phyloP scores from a whole-genome alignment of 495 filamentous ascomycete genomes.

The Gamarada debralockiae region DNA sequence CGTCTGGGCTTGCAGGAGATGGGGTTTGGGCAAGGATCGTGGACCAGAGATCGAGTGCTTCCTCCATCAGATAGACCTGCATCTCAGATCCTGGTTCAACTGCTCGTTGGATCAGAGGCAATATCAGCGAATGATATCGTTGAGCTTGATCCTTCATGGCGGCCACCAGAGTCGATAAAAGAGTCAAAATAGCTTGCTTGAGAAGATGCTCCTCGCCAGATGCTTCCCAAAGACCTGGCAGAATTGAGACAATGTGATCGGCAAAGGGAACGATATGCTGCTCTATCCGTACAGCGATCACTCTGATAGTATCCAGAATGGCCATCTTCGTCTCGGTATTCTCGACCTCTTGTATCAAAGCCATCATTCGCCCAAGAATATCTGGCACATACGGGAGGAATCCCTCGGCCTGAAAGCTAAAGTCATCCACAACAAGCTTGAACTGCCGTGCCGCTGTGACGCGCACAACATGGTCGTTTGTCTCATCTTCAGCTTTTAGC shows the following conservation, averaged over 20 bases:
- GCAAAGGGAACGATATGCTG: constrained; percentile 68
- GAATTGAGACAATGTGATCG: constrained; percentile 69
- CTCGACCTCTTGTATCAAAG: constrained; percentile 75
- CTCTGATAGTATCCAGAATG: constrained; percentile 75
- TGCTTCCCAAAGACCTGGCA: constrained; percentile 83
- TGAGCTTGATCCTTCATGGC: constrained; percentile 73
- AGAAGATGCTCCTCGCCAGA: constrained; percentile 79
- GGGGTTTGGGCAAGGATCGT: constrained; percentile 69
- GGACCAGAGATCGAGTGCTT: constrained; percentile 85
- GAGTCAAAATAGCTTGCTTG: constrained; percentile 86
- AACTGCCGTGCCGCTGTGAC: constrained; percentile 87
- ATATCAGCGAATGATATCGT: constrained; percentile 65
- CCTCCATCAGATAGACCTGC: constrained; percentile 82
- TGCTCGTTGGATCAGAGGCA: constrained; percentile 75
- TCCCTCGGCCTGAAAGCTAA: constrained; percentile 64
- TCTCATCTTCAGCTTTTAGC: constrained; percentile 67
- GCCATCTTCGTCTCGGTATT: constrained; percentile 83
- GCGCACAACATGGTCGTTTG: constrained; percentile 89
- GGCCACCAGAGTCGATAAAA: constrained; percentile 72
- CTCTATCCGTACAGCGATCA: constrained; percentile 78
- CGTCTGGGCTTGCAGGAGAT: constrained; percentile 57
- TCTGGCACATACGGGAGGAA: constrained; percentile 73
- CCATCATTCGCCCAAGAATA: constrained; percentile 65
- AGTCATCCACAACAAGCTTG: constrained; percentile 72
- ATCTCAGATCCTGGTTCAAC: constrained; percentile 75